A percentile compares a stretch with the other conserved stretches of the same genome.
These are phyloP conservation scores for Microcos paniculata DNA, from an alignment of 345 rosid species.

Conservation along the genomic window DNA sequence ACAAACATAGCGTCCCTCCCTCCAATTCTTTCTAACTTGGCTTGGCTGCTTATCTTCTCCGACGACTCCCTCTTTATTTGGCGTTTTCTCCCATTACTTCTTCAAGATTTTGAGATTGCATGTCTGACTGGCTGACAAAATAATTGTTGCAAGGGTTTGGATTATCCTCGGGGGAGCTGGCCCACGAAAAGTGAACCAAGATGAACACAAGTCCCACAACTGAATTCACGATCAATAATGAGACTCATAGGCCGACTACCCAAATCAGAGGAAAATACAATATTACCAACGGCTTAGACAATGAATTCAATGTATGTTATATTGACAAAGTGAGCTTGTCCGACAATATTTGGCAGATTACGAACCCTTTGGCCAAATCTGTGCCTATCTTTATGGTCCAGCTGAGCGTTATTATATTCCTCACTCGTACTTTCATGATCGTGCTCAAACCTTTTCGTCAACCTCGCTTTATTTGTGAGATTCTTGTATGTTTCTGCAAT, in stretches of 20 bases:
- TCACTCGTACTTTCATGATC: neutral
- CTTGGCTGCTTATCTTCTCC: neutral
- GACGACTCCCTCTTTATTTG: no score
- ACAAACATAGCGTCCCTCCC: neutral
- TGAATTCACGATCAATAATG: neutral
- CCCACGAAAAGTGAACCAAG: neutral
- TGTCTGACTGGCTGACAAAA: neutral
- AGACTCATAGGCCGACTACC: neutral
- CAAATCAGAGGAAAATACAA: neutral
- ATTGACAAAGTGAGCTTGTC: neutral
- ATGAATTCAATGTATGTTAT: neutral
- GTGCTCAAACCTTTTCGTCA: slow-evolving; percentile 15
- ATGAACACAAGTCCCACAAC: neutral
- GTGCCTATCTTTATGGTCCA: neutral
- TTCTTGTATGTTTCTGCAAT: slow-evolving; percentile 9
- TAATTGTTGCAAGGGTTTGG: neutral
- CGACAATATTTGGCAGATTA: neutral
- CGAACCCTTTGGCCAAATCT: neutral
- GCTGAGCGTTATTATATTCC: neutral
- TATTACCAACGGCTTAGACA: neutral
- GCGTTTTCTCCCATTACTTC: neutral
- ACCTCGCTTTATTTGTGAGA: slow-evolving; percentile 18
- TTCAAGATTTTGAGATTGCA: neutral
- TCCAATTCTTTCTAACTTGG: neutral
- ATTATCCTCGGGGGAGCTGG: neutral